A percentile compares a stretch with the other conserved stretches of the same genome.
Evolutionary conservation across 2,329 filamentous ascomycete genomes (phyloP).

Genomic region (Diaporthe australafricana): DNA sequence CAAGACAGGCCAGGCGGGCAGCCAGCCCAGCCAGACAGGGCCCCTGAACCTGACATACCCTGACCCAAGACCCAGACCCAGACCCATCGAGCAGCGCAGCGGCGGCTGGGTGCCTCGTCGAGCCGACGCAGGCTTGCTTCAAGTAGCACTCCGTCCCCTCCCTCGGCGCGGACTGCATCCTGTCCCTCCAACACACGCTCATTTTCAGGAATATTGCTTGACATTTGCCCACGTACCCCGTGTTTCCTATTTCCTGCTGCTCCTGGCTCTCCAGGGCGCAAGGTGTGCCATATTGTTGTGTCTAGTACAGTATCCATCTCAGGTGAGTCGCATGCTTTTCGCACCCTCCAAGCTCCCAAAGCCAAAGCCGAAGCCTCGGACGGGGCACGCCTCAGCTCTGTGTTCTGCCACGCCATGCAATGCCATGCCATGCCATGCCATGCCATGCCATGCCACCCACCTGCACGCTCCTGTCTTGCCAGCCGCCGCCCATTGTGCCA

Average conservation of each 20-base stretch:
- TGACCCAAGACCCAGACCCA: neutral
- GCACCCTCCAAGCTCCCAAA: conserved; percentile 20
- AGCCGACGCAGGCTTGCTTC: conserved; percentile 29
- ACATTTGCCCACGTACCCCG: conserved; percentile 27
- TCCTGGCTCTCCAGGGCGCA: conserved; percentile 61
- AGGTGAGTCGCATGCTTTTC: conserved; percentile 46
- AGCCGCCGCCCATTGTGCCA: neutral
- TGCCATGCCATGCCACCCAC: conserved; percentile 24
- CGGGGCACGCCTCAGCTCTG: conserved; percentile 13
- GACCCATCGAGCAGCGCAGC: conserved; percentile 11
- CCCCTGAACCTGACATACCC: conserved; percentile 23
- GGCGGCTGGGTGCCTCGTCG: conserved; percentile 31
- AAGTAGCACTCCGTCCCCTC: conserved; percentile 31
- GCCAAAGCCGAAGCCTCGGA: conserved; percentile 22
- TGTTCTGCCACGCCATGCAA: conserved; percentile 10
- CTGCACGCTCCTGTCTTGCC: conserved; percentile 17
- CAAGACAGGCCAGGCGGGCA: conserved; percentile 27
- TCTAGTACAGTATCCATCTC: conserved; percentile 47
- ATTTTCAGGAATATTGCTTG: conserved; percentile 44
- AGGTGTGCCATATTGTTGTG: conserved; percentile 54
- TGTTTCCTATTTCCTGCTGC: conserved; percentile 49
- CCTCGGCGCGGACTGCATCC: conserved; percentile 20
- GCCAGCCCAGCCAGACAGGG: conserved; percentile 7
- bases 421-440: conserved; percentile 3
- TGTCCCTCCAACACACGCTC: conserved; percentile 49